Evolutionary conservation across 305 asterid genomes (phyloP).

Genomic region (Solanum hybrid): DNA sequence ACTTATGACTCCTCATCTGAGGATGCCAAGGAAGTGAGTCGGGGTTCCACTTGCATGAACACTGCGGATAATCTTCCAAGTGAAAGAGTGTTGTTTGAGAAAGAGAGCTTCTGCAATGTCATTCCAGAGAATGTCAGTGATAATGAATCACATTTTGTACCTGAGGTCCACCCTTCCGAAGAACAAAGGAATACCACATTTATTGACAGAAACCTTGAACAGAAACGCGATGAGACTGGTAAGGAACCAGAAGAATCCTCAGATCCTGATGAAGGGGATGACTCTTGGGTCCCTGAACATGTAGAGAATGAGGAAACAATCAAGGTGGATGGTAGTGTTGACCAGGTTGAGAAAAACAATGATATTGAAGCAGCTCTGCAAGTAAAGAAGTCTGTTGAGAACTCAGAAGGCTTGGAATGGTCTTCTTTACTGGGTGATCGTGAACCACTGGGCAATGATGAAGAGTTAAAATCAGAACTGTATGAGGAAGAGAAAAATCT

Average conservation of each 20-base stretch:
- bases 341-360: slow-evolving; percentile 25
- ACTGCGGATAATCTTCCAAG: not conserved
- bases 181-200: slow-evolving; percentile 16
- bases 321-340: slow-evolving; percentile 11
- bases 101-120: not conserved
- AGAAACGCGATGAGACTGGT: slow-evolving; percentile 31
- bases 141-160: slow-evolving; percentile 20
- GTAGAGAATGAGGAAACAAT: slow-evolving; percentile 23
- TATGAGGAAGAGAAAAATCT: slow-evolving; percentile 12
- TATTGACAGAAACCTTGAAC: slow-evolving; percentile 19
- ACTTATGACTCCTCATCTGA: not conserved
- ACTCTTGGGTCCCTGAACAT: slow-evolving; percentile 23
- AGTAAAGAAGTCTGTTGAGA: slow-evolving; percentile 22
- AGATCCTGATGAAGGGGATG: slow-evolving; percentile 21
- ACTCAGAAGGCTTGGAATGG: slow-evolving; percentile 18
- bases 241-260: slow-evolving; percentile 28
- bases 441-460: slow-evolving; percentile 28
- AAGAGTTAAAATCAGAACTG: slow-evolving; percentile 21
- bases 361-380: slow-evolving; percentile 13
- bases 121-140: slow-evolving; percentile 18
- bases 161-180: slow-evolving; percentile 27
- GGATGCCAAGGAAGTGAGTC: slow-evolving; percentile 5
- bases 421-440: slow-evolving; percentile 16
- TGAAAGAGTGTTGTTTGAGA: slow-evolving; percentile 2
- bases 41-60: not conserved